Percentiles rank a stretch among this genome's conserved stretches.
These are phyloP conservation scores for Trichoderma atroviride DNA, from an alignment of 2,329 filamentous ascomycete genomes.

Conservation along the genomic window DNA sequence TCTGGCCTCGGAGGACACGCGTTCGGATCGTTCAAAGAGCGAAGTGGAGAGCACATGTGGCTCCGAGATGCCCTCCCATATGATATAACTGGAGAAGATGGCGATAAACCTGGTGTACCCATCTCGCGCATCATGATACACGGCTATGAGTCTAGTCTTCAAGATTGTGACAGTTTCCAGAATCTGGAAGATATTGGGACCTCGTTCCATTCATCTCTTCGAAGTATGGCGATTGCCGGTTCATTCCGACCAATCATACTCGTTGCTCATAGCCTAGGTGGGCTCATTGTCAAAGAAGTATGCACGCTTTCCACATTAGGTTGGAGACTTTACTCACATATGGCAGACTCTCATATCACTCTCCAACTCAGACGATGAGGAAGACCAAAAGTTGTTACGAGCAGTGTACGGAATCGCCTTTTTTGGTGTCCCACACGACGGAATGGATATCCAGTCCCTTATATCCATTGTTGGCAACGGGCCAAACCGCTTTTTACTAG, in stretches of 20 bases:
- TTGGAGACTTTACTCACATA: background rate
- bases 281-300: background rate
- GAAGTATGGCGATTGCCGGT: background rate
- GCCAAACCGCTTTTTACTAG: background rate
- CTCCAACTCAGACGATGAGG: background rate
- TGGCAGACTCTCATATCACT: background rate
- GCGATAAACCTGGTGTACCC: no score
- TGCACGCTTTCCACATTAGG: background rate
- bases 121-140: background rate
- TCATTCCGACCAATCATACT: background rate
- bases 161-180: background rate
- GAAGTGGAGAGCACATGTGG: background rate
- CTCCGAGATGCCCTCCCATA: background rate
- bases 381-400: background rate
- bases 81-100: background rate
- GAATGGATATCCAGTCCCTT: background rate
- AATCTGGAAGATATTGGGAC: background rate
- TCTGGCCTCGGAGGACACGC: constrained; percentile 1
- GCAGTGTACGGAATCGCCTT: background rate
- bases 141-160: constrained; percentile 1
- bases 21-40: constrained; percentile 7
- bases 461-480: background rate
- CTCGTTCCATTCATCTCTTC: background rate
- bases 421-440: constrained; percentile 2
- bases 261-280: constrained; percentile 7